A percentile compares a stretch with the other conserved stretches of the same genome.
Conservation (phyloP, 352 stramenopile genomes). For the Phytophthora tentaculata region DNA sequence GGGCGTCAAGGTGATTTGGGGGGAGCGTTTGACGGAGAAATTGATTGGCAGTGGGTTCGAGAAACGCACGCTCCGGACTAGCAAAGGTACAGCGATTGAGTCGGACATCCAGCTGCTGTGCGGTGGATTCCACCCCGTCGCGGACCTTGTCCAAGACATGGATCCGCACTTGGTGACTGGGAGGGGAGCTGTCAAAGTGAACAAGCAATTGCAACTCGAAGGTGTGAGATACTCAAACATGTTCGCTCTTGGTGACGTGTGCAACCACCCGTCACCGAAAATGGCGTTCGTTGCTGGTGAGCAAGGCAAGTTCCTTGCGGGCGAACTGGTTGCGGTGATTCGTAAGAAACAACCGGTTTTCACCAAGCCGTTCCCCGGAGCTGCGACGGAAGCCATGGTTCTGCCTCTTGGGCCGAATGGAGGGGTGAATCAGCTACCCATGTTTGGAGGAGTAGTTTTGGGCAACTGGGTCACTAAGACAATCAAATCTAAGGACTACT, state of each 20-base stretch:
- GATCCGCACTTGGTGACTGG: conserved; percentile 26
- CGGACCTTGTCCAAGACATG: conserved; percentile 25
- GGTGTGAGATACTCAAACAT: conserved; percentile 32
- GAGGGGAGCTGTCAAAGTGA: conserved; percentile 35
- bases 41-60: conserved; percentile 33
- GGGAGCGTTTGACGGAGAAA: conserved; percentile 31
- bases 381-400: conserved; percentile 31
- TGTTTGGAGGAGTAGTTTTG: conserved; percentile 39
- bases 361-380: conserved; percentile 27
- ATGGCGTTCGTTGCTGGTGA: conserved; percentile 40
- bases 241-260: conserved; percentile 46
- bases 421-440: conserved; percentile 42
- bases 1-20: conserved; percentile 34
- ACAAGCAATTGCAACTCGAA: conserved; percentile 38
- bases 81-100: conserved; percentile 41
- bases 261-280: conserved; percentile 47
- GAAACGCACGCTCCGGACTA: conserved; percentile 25
- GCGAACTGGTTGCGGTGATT: conserved; percentile 27
- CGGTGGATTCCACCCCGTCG: conserved; percentile 31
- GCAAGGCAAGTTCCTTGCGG: conserved; percentile 38
- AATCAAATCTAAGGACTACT: conserved; percentile 45
- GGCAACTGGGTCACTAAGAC: conserved; percentile 37
- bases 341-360: conserved; percentile 27
- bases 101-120: conserved; percentile 46
- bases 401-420: conserved; percentile 42